Base-by-base conservation (phyloP, 176 grass and related monocot genomes). In the Zea mays region DNA sequence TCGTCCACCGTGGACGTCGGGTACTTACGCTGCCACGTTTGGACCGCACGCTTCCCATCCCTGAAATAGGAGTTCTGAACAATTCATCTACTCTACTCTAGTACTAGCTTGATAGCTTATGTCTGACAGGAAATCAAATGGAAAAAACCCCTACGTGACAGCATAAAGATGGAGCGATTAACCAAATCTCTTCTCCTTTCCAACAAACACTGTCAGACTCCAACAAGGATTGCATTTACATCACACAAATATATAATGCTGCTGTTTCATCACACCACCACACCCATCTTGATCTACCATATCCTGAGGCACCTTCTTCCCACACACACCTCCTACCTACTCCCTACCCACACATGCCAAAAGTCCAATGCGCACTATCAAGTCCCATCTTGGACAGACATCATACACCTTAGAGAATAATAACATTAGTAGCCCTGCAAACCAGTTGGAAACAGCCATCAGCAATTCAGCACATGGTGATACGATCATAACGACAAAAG, bases 1-100 rank as follows among this genome's bases (percentile, higher is more conserved):
- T 97, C 90, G 15, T 97, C 93, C 0, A 97, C 83, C 87, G 87
- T 93, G 39, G 88, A 93, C 11, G 86, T 89, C 7, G 90, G 88
- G 74, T 85, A 89, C 67, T 93, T 89, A 48, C 46, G 78, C 21
- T 89, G 82, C 93, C 93, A 97, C 21, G 74, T 75, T 13, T 74
- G 64, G 35, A 93, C 86, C 0, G 93, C 93, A 4, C 77, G 70
- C 27, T 27, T 27, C 1, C 0, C 27, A 27, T 27, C 27, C 27
- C 27, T 27, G 27, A 27, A 27, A 27, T 27, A 27, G 27, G 27
- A 27, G 27, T 27, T 27, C 27, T 27, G 27, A 27, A 27, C 27
- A 27, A 27, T 27, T 27, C 27, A 27, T 27, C 27, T 27, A 27
- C 27, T 27, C 27, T 27, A 27, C 27, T 27, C 27, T 27, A 27